A percentile compares a stretch with the other conserved stretches of the same genome.
phyloP scores from a whole-genome alignment of 345 rosid species.

The Aquilaria malaccensis region DNA sequence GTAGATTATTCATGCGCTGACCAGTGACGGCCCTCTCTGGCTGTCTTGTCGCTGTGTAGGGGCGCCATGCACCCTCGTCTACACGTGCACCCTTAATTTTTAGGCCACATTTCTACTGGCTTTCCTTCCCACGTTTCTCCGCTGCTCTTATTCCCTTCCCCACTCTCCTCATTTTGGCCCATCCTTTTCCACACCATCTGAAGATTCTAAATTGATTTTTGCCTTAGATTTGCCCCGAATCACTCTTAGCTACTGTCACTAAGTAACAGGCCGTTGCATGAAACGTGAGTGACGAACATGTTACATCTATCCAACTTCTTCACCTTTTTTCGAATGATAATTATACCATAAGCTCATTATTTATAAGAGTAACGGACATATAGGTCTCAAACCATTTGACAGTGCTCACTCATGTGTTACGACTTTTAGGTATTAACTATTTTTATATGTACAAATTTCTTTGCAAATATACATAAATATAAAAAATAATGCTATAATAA shows the following conservation, averaged over 20 bases:
- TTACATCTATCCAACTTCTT: neutral
- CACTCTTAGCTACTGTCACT: neutral
- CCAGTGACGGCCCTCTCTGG: slow-evolving; percentile 6
- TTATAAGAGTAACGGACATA: neutral
- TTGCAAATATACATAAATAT: too few species aligned
- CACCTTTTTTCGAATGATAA: slow-evolving; percentile 1
- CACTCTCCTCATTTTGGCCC: neutral
- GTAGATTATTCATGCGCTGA: slow-evolving; percentile 9
- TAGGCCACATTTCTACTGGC: neutral
- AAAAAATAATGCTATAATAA: too few species aligned
- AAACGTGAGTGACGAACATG: neutral
- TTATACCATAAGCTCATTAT: neutral
- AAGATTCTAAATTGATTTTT: too few species aligned
- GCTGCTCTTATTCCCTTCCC: too few species aligned
- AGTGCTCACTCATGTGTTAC: too few species aligned
- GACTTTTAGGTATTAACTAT: too few species aligned
- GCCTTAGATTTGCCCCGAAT: too few species aligned
- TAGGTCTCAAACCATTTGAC: too few species aligned
- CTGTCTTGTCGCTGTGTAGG: slow-evolving; percentile 13
- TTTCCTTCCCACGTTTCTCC: slow-evolving; percentile 9
- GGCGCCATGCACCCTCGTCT: neutral
- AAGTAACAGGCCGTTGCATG: neutral
- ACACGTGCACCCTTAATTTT: slow-evolving; percentile 13
- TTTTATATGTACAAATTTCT: too few species aligned
- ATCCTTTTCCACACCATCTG: neutral